phyloP scores from a whole-genome alignment of 1,284 basidiomycete genomes.

The Moesziomyces globuligerus region DNA sequence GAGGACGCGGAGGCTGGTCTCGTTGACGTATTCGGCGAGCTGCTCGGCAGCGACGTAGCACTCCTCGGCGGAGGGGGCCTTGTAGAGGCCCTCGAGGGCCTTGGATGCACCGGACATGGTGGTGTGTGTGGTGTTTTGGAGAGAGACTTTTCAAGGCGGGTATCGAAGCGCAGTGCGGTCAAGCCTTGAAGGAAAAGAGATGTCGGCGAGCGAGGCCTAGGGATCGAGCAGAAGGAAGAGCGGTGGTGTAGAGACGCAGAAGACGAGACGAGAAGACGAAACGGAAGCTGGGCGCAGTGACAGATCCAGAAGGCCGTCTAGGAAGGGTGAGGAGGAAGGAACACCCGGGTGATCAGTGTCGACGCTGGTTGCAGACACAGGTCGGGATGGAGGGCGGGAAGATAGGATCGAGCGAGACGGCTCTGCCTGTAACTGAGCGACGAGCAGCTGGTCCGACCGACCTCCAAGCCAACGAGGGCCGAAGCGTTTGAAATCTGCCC shows the following conservation, averaged over 20 bases:
- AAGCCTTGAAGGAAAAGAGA: no score
- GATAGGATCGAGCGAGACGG: no score
- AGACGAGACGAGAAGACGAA: background rate
- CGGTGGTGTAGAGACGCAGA: background rate
- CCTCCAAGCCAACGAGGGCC: no score
- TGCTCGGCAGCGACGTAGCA: conserved; percentile 66
- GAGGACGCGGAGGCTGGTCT: conserved; percentile 65
- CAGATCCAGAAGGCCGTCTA: background rate
- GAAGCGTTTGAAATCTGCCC: no score
- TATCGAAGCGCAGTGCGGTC: background rate
- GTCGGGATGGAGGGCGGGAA: background rate
- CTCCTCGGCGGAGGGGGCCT: conserved; percentile 57
- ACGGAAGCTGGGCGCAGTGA: background rate
- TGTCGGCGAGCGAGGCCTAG: background rate
- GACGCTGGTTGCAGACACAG: background rate
- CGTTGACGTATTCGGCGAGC: conserved; percentile 67
- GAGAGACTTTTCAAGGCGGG: conserved; percentile 1
- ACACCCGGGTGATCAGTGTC: background rate
- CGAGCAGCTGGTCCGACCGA: background rate
- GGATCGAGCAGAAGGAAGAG: background rate
- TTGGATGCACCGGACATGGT: conserved; percentile 38
- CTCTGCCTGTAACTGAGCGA: background rate
- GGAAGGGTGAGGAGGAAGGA: no score
- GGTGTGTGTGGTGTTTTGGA: background rate
- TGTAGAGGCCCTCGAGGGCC: conserved; percentile 52